These are phyloP conservation scores for Psilocybe sp. DNA, from an alignment of 768 basidiomycete species.

Conservation along the genomic window DNA sequence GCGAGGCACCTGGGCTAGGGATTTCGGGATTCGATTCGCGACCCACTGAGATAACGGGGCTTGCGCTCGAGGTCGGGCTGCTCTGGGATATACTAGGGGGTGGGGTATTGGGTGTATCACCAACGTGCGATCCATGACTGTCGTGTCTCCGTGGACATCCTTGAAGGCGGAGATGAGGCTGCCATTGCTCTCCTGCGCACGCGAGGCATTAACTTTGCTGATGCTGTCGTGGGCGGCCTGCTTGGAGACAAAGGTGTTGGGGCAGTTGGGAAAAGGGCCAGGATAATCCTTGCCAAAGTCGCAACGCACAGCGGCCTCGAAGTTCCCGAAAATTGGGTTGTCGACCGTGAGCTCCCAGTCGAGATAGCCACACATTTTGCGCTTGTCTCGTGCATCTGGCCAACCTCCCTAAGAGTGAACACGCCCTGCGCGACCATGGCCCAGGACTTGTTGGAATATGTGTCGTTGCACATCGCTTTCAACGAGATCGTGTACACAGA, in stretches of 20 bases:
- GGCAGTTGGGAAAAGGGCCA: constrained; percentile 64
- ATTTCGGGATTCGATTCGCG: constrained; percentile 52
- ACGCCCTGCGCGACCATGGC: constrained; percentile 85
- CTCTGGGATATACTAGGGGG: constrained; percentile 56
- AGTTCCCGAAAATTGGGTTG: constrained; percentile 53
- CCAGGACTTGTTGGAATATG: constrained; percentile 93
- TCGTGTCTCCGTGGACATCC: constrained; percentile 11
- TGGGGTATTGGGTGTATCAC: constrained; percentile 49
- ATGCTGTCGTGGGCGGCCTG: constrained; percentile 48
- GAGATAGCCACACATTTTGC: constrained; percentile 89
- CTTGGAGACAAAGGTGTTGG: constrained; percentile 59
- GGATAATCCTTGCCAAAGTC: constrained; percentile 54
- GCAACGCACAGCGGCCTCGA: constrained; percentile 55
- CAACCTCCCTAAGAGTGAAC: constrained; percentile 85
- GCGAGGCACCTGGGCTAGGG: constrained; percentile 37
- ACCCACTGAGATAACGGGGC: constrained; percentile 50
- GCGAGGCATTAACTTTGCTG: constrained; percentile 49
- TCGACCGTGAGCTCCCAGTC: constrained; percentile 90
- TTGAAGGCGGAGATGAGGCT: constrained; percentile 28
- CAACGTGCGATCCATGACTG: constrained; percentile 21
- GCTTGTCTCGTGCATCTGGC: constrained; percentile 97
- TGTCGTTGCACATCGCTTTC: constrained; percentile 92
- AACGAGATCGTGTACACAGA: constrained; percentile 92
- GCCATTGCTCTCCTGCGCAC: constrained; percentile 42
- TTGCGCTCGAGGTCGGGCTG: constrained; percentile 59